Evolutionary conservation across 495 filamentous ascomycete species (phyloP), one percentile per base, ranked within the genome.

Genomic region (Penicillium robsamsonii): DNA sequence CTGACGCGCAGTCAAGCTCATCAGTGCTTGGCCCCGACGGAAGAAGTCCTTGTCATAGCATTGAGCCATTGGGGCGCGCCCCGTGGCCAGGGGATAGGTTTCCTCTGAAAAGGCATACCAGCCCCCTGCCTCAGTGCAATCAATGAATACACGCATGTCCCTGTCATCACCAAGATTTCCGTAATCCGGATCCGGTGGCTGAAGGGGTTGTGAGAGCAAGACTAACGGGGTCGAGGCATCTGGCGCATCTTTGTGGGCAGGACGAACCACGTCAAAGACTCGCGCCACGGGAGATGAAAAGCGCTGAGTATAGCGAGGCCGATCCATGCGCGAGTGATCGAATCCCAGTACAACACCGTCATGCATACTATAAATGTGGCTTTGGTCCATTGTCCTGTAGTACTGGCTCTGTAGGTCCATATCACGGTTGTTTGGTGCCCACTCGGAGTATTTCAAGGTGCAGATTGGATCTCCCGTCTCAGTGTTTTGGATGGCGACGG

Each of bases 51-150:
- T 76, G 38, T 77, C 77, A 56, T 87, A 85, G 59, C 84, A 85
- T 50, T 79, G 77, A 1, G 92, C 92, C 55, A 76, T 72, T 56
- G 77, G 70, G 4, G 87, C 86, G 5, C 85, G 82, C 22, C 88
- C 83, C 10, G 91, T 85, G 20, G 93, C 87, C 8, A 89, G 69
- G 8, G 94, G 94, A 62, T 96, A 98, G 4, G 84, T 87, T 52
- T 71, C 82, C 49, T 95, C 93, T 0, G 94, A 96, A 71, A 98
- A 82, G 17, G 92, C 94, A 71, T 93, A 98, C 91, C 92, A 97
- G 55, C 90, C 87, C 37, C 91, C 92, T 37, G 79, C 78, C 59
- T 88, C 83, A 8, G 91, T 97, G 53, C 85, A 86, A 65, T 96
- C 95, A 46, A 98, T 81, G 67, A 94, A 96, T 3, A 96, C 86